A percentile compares a stretch with the other conserved stretches of the same genome.
phyloP scores from a whole-genome alignment of 306 rosid genomes.

The Astragalus membranaceus region DNA sequence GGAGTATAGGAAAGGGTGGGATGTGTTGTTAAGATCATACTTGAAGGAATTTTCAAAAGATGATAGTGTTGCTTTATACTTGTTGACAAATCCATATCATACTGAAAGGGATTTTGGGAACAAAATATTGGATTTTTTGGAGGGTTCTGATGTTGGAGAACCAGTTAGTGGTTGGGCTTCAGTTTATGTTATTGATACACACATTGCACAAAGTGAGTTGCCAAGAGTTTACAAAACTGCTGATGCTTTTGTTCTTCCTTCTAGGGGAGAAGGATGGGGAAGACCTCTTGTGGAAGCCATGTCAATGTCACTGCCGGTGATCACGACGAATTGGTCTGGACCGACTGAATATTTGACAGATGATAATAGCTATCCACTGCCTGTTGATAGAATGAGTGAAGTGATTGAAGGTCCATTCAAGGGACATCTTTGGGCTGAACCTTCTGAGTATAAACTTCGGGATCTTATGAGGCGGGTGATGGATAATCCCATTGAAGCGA shows the following conservation, averaged over 20 bases:
- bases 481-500: slow-evolving; percentile 44
- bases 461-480: slow-evolving; percentile 55
- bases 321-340: slow-evolving; percentile 86
- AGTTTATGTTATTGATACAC: slow-evolving; percentile 56
- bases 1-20: slow-evolving; percentile 96
- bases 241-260: slow-evolving; percentile 71
- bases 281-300: slow-evolving; percentile 86
- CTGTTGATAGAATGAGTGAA: slow-evolving; percentile 60
- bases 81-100: slow-evolving; percentile 83
- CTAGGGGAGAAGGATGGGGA: slow-evolving; percentile 96
- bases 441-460: slow-evolving; percentile 47
- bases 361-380: slow-evolving; percentile 62
- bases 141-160: slow-evolving; percentile 33
- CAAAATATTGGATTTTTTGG: slow-evolving; percentile 70
- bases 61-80: slow-evolving; percentile 51
- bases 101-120: slow-evolving; percentile 61
- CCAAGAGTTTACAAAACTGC: slow-evolving; percentile 69
- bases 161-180: slow-evolving; percentile 62
- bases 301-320: slow-evolving; percentile 78
- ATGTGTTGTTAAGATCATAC: slow-evolving; percentile 59
- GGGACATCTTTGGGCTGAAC: slow-evolving; percentile 91
- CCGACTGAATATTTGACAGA: slow-evolving; percentile 71
- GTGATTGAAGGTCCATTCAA: slow-evolving; percentile 70
- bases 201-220: slow-evolving; percentile 62
- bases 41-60: slow-evolving; percentile 52